phyloP scores from a whole-genome alignment of 2,329 filamentous ascomycete genomes.

The Trichoderma simmonsii region DNA sequence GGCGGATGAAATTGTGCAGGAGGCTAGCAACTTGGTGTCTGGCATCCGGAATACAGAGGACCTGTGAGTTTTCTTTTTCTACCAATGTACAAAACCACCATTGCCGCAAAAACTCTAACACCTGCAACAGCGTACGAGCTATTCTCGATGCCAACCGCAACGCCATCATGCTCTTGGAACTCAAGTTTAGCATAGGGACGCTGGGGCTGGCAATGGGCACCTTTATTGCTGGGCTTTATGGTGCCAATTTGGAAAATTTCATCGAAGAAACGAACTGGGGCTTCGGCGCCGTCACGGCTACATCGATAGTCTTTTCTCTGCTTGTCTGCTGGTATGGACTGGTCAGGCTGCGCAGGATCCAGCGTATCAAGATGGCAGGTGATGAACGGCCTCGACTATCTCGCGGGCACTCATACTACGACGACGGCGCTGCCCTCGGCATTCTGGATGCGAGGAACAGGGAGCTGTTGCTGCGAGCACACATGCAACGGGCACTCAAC shows the following conservation, averaged over 20 bases:
- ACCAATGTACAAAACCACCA: too few relatives aligned
- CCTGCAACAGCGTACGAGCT: conserved; percentile 73
- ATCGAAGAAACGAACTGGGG: conserved; percentile 91
- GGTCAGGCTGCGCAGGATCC: conserved; percentile 76
- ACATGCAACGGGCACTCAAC: conserved; percentile 45
- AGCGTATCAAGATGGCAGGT: conserved; percentile 79
- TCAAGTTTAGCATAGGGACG: conserved; percentile 94
- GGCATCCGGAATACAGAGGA: conserved; percentile 98
- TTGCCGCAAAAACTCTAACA: background rate
- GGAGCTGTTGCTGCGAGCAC: conserved; percentile 52
- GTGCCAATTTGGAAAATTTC: conserved; percentile 99
- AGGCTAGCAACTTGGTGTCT: conserved; percentile 86
- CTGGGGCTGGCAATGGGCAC: conserved; percentile 93
- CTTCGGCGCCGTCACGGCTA: conserved; percentile 70
- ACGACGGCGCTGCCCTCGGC: conserved; percentile 46
- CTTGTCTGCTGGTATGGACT: conserved; percentile 82
- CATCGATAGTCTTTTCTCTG: conserved; percentile 69
- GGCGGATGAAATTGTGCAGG: conserved; percentile 95
- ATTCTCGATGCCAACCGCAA: conserved; percentile 98
- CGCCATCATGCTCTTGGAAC: conserved; percentile 92
- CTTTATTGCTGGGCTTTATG: conserved; percentile 96
- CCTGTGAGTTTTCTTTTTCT: conserved; percentile 45
- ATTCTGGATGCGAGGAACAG: conserved; percentile 53
- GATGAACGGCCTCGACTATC: conserved; percentile 40
- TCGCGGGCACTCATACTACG: conserved; percentile 42